Base-by-base conservation (phyloP, 1,284 basidiomycete genomes). In the Pseudozyma sp. region DNA sequence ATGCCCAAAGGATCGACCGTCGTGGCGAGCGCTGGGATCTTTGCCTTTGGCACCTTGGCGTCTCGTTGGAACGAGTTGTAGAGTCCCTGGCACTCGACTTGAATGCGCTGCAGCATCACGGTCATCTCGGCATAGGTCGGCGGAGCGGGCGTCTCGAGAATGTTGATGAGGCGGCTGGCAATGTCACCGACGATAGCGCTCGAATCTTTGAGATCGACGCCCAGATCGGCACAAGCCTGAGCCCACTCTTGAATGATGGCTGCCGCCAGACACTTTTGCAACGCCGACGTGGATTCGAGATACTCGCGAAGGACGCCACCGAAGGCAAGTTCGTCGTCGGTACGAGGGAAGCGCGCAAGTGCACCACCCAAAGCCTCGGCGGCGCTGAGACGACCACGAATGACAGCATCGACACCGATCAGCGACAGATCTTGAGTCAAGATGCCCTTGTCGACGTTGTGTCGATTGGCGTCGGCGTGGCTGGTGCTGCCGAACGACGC, bases 381-480 rank as follows among this genome's bases (percentile, higher is more conserved):
- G 2, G 91, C 89, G 5, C 92, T 90, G 5, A 98, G 86, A 40
- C 97, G 88, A 16, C 93, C 94, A 70, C 92, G 90, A 60, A 97
- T 86, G 33, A 94, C 90, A 1, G 90, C 87, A 79, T 97, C 95
- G 14, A 89, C 86, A 7, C 91, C 88, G 30, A 99, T 88, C 19
- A 99, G 87, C 0, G 92, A 90, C 55, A 96, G 86, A 83, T 99
- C 97, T 81, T 98, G 95, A 0, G 90, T 88, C 49, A 98, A 88
- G 90, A 99, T 95, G 63, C 92, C 92, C 87, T 94, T 98, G 87
- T 99, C 97, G 31, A 99, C 92, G 78, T 97, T 96, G 84, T 99
- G 81, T 86, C 85, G 19, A 82, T 84, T 60, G 86, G 87, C 46
- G 75, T 78, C 65, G 40, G 60, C 60, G 29, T 60, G 54, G 34